Base-by-base conservation (phyloP, 2,329 filamentous ascomycete species). In the Sordariomycetes sp. region DNA sequence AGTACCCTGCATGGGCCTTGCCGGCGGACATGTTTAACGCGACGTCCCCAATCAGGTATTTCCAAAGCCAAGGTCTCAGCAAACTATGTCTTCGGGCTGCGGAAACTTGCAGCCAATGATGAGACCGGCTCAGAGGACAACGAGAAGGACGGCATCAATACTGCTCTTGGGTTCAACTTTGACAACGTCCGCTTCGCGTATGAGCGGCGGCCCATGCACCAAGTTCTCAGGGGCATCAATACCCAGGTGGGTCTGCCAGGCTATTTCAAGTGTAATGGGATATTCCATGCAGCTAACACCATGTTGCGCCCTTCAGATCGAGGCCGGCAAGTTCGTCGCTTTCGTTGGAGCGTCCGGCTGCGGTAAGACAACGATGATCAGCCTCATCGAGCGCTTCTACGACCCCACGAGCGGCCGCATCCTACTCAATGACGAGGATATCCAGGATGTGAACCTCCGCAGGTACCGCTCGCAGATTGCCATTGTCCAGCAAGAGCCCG, bases 301-400 rank as follows among this genome's bases (percentile, higher is more conserved):
- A 2, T 18, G 46, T 20, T 32, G 28, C 8, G 28, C 28, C 28
- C 4, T 32, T 6, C 16, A 68, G 53, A 75, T 80, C 54, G 61
- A 67, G 28, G 70, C 74, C 3, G 76, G 78, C 10, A 72, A 76
- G 61, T 81, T 77, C 63, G 69, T 79, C 1, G 81, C 80, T 2
- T 73, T 83, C 11, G 80, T 85, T 0, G 80, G 81, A 6, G 73
- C 79, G 1, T 82, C 77, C 0, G 81, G 81, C 10, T 82, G 79
- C 61, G 81, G 81, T 0, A 86, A 86, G 63, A 82, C 79, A 0
- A 85, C 82, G 2, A 79, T 82, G 58, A 74, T 87, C 55, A 74
- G 76, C 8, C 67, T 79, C 10, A 67, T 80, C 0, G 70, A 79
- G 62, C 70, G 76, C 18, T 77, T 76, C 62, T 74, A 75, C 61